These are phyloP conservation scores for Ceratobasidium sp. DNA, from an alignment of 1,284 basidiomycete genomes.

Conservation along the genomic window DNA sequence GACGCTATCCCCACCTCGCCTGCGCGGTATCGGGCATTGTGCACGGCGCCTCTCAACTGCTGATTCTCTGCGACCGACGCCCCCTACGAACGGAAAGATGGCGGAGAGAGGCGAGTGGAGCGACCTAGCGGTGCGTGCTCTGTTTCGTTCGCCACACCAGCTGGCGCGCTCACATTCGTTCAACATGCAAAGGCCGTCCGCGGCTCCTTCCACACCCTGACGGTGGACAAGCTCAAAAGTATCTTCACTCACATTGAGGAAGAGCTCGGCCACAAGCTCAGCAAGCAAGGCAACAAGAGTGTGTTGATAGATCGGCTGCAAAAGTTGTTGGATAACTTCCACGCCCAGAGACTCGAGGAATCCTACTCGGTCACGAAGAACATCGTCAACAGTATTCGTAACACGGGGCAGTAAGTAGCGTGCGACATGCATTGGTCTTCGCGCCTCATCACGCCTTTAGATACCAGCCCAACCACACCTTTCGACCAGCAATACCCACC, in stretches of 20 bases:
- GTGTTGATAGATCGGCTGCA: slow-evolving; percentile 72
- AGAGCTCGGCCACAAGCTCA: slow-evolving; percentile 68
- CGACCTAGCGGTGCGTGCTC: slow-evolving; percentile 50
- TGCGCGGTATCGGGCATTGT: not conserved
- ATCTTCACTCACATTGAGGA: slow-evolving; percentile 76
- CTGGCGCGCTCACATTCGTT: not conserved
- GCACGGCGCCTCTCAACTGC: not conserved
- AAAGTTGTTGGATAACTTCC: slow-evolving; percentile 24
- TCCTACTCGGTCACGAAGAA: slow-evolving; percentile 11
- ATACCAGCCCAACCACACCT: slow-evolving; percentile 4
- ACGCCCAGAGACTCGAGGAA: slow-evolving; percentile 2
- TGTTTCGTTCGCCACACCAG: slow-evolving; percentile 21
- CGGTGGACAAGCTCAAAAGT: slow-evolving; percentile 80
- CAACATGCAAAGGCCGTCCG: slow-evolving; percentile 54
- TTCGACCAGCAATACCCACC: slow-evolving; percentile 27
- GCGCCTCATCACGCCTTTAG: slow-evolving; percentile 11
- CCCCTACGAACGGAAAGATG: not conserved
- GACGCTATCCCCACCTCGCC: slow-evolving; percentile 13
- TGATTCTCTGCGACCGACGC: not conserved
- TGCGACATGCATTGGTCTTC: not conserved
- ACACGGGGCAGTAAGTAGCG: slow-evolving; percentile 26
- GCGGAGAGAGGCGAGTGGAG: slow-evolving; percentile 45
- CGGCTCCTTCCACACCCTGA: slow-evolving; percentile 61
- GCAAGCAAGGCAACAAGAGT: slow-evolving; percentile 82
- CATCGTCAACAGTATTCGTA: slow-evolving; percentile 22